Conservation (phyloP, 108 stramenopile species). For the Nitzschia sp. region DNA sequence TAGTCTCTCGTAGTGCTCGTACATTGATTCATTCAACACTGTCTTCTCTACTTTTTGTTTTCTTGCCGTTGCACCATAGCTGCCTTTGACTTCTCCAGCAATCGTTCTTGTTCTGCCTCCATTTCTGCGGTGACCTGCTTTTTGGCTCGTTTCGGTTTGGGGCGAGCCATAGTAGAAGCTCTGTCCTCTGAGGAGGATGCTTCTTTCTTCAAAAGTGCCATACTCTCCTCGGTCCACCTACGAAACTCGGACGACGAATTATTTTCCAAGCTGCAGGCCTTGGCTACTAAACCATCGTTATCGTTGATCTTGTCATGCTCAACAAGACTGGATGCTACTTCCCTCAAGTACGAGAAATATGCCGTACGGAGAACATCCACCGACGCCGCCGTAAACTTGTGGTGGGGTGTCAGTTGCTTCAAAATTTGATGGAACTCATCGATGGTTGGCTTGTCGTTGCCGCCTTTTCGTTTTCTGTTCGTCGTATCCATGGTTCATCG, state of each 20-base stretch:
- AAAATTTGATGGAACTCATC: conserved; percentile 18
- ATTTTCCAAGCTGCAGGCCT: conserved; percentile 8
- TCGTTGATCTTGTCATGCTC: conserved; percentile 4
- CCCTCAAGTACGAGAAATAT: conserved; percentile 10
- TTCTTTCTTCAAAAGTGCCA: background rate
- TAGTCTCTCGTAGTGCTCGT: too few relatives aligned
- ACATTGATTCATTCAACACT: too few relatives aligned
- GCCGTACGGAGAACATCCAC: background rate
- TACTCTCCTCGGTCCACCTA: background rate
- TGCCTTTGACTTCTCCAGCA: conserved; percentile 21
- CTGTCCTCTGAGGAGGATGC: background rate
- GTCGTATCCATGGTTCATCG: too few relatives aligned
- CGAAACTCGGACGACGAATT: background rate
- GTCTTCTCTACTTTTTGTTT: background rate
- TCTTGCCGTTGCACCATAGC: background rate
- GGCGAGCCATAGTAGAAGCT: background rate
- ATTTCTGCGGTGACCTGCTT: conserved; percentile 28
- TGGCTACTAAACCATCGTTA: conserved; percentile 2
- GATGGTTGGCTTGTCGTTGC: background rate
- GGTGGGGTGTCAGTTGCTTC: background rate
- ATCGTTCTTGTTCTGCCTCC: conserved; percentile 37
- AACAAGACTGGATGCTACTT: conserved; percentile 11
- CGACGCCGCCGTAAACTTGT: conserved; percentile 2
- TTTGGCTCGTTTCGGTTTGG: conserved; percentile 1
- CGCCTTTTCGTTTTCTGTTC: conserved; percentile 1